phyloP scores from a whole-genome alignment of 495 filamentous ascomycete genomes.

The Aspergillus panamensis region DNA sequence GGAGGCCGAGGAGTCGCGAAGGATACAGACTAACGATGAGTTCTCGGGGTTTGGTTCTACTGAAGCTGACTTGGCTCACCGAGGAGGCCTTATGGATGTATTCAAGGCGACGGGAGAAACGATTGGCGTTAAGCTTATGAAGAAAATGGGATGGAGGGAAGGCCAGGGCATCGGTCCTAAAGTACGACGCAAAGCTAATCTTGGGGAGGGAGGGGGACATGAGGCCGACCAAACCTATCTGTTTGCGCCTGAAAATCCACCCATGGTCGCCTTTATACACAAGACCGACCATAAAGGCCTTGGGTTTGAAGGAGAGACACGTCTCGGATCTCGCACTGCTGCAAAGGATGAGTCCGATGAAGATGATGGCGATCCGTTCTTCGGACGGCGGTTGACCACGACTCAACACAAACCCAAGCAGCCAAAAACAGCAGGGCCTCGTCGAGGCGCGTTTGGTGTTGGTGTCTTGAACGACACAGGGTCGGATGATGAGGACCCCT shows the following conservation, averaged over 20 bases:
- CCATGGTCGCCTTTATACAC: constrained; percentile 67
- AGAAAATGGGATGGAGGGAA: constrained; percentile 94
- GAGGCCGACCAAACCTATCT: constrained; percentile 51
- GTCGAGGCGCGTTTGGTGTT: constrained; percentile 72
- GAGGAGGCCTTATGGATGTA: constrained; percentile 67
- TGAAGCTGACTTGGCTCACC: constrained; percentile 49
- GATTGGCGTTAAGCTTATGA: constrained; percentile 82
- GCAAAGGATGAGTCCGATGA: constrained; percentile 44
- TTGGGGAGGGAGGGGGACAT: constrained; percentile 52
- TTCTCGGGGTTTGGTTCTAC: constrained; percentile 78
- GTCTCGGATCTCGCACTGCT: constrained; percentile 40
- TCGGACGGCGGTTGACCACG: constrained; percentile 33
- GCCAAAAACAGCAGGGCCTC: constrained; percentile 48
- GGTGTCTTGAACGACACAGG: constrained; percentile 91
- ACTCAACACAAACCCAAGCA: constrained; percentile 28
- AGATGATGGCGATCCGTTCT: constrained; percentile 47
- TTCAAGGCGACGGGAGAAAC: constrained; percentile 75
- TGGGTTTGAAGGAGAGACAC: constrained; percentile 68
- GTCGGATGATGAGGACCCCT: constrained; percentile 96
- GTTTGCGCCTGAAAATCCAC: constrained; percentile 85
- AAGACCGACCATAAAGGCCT: constrained; percentile 82
- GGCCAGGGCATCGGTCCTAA: constrained; percentile 92
- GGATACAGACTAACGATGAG: constrained; percentile 63
- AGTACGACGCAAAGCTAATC: constrained; percentile 68
- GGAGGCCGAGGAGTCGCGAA: constrained; percentile 73